Conservation (phyloP, 176 grass and related monocot species). For the Poa annua region DNA sequence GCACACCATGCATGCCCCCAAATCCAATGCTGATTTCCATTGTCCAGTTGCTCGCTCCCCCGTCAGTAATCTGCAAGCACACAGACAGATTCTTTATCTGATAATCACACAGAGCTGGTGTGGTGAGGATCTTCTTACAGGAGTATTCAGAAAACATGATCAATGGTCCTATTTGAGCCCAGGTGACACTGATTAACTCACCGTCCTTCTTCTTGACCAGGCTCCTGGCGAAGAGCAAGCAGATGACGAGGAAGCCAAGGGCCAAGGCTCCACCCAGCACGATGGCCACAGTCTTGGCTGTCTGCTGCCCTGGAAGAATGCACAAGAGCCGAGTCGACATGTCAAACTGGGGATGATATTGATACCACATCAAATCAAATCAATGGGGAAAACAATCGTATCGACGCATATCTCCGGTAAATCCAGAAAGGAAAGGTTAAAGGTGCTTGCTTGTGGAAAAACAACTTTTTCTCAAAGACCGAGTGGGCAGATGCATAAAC, state of each 20-base stretch:
- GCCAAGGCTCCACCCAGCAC: constrained; percentile 88
- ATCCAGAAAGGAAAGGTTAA: constrained; percentile 39
- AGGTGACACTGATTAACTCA: constrained; percentile 37
- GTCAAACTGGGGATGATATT: constrained; percentile 38
- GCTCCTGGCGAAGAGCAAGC: constrained; percentile 86
- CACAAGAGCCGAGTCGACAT: constrained; percentile 31
- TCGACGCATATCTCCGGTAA: constrained; percentile 45
- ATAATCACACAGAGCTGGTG: not conserved
- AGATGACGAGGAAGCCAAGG: constrained; percentile 89
- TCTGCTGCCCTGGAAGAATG: constrained; percentile 67
- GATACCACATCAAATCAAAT: constrained; percentile 12
- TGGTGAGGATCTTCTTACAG: not conserved
- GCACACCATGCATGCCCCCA: constrained; percentile 58
- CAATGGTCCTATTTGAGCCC: not conserved
- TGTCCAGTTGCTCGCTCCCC: not conserved
- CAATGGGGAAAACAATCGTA: constrained; percentile 31
- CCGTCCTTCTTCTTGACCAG: constrained; percentile 91
- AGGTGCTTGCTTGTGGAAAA: constrained; percentile 8
- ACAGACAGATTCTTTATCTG: not conserved
- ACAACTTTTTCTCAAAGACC: constrained; percentile 47
- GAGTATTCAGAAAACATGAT: not conserved
- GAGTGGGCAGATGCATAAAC: constrained; percentile 47
- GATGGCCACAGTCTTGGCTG: constrained; percentile 94
- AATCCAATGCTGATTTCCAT: constrained; percentile 34
- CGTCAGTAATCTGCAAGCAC: constrained; percentile 78